Evolutionary conservation across 495 filamentous ascomycete species (phyloP), one percentile per base, ranked within the genome.

Genomic region (Bathelium albidoporum): DNA sequence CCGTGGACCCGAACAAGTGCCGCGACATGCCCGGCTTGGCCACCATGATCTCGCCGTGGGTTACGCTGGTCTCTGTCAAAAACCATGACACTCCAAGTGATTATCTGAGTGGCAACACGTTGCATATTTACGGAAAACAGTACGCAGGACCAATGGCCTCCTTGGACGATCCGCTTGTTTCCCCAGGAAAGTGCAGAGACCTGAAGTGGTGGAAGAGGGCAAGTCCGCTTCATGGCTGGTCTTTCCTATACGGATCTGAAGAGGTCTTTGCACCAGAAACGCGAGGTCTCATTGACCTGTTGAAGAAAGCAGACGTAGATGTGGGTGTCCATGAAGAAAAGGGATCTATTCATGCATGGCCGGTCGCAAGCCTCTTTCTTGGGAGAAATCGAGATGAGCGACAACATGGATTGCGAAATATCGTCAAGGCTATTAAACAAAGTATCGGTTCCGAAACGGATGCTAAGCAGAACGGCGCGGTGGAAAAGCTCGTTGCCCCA

Each of bases 271-370:
- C 81, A 22, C 77, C 83, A 1, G 86, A 88, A 58, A 84, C 88
- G 34, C 69, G 79, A 62, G 72, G 75, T 14, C 68, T 88, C 49
- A 72, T 86, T 18, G 66, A 65, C 16, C 67, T 81, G 32, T 72
- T 88, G 45, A 67, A 76, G 43, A 71, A 73, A 29, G 77, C 78
- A n/a, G 75, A 74, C 55, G 73, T 80, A 49, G 67, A 72, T 28
- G 79, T 87, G 12, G 69, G 69, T 32, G 77, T 75, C 59, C 66
- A 75, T 60, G 77, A 79, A 69, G 83, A 87, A 66, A 72, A 75
- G 39, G 86, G 82, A 3, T 85, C 80, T 24, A 84, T 91, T 62
- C 89, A 92, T 75, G 87, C 86, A 12, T 91, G 89, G 89, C 89
- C 88, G 16, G 84, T 92, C 29, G 88, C 84, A 18, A 80, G 79